Conservation (phyloP, 83 land plant species). For the Larix sibirica region DNA sequence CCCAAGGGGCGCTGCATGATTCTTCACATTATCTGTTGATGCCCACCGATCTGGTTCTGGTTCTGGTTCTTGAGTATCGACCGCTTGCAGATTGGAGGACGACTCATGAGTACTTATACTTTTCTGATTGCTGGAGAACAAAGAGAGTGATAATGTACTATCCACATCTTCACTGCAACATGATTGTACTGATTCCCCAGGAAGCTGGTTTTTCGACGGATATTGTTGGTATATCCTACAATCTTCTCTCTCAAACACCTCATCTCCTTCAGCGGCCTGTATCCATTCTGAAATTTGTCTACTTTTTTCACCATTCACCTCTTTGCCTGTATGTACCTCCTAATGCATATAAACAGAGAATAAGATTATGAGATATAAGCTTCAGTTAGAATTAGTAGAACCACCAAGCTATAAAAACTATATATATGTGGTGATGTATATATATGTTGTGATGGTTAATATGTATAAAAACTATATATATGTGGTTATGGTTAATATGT, state of each 20-base stretch:
- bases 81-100: not conserved
- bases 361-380: no score
- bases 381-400: no score
- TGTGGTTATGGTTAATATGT: no score
- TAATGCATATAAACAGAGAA: not conserved
- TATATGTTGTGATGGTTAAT: no score
- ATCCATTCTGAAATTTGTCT: not conserved
- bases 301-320: not conserved
- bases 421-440: no score
- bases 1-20: not conserved
- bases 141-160: not conserved
- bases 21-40: not conserved
- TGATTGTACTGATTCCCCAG: not conserved
- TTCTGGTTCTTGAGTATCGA: not conserved
- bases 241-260: not conserved
- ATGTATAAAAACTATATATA: no score
- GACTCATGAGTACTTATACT: not conserved
- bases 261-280: not conserved
- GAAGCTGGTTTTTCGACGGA: not conserved
- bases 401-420: no score
- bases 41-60: not conserved
- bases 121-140: not conserved
- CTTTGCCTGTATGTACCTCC: not conserved
- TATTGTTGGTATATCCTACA: not conserved
- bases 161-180: not conserved